phyloP scores from a whole-genome alignment of 805 yeast species.

The Zygoascus biomembranicola region DNA sequence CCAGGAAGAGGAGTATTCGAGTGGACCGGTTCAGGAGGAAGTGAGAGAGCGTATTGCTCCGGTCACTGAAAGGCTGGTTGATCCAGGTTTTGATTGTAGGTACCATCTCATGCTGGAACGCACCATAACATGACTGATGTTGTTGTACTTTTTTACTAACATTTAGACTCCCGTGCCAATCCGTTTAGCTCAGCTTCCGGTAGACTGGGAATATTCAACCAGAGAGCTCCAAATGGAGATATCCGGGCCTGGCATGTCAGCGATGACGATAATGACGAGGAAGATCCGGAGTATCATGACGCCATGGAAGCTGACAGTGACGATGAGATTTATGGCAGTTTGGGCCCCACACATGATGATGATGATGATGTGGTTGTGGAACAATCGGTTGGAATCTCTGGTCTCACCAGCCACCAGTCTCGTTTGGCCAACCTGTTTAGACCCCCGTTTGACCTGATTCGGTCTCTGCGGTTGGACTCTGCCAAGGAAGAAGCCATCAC shows the following conservation, averaged over 20 bases:
- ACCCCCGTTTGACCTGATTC: conserved; percentile 90
- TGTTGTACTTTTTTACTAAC: background rate
- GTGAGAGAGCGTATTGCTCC: conserved; percentile 77
- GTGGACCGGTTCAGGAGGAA: conserved; percentile 29
- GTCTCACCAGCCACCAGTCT: conserved; percentile 44
- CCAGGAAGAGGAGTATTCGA: conserved; percentile 21
- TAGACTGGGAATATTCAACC: conserved; percentile 46
- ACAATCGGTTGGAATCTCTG: conserved; percentile 19
- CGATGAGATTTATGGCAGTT: conserved; percentile 22
- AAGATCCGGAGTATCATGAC: conserved; percentile 14
- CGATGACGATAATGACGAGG: conserved; percentile 16
- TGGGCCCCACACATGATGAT: conserved; percentile 28
- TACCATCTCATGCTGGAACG: background rate
- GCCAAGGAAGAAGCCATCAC: conserved; percentile 64
- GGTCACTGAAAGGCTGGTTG: conserved; percentile 68
- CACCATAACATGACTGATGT: background rate
- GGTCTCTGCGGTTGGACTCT: conserved; percentile 54
- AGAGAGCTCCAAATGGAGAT: conserved; percentile 12
- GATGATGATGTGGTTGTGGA: conserved; percentile 20
- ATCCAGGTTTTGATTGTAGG: conserved; percentile 23
- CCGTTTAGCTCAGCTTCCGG: background rate
- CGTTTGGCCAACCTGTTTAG: conserved; percentile 75
- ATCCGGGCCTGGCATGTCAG: conserved; percentile 18
- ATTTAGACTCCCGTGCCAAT: background rate
- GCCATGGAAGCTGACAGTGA: conserved; percentile 31